Base-by-base conservation (phyloP, 2,329 filamentous ascomycete genomes). In the Trichoderma sp. region DNA sequence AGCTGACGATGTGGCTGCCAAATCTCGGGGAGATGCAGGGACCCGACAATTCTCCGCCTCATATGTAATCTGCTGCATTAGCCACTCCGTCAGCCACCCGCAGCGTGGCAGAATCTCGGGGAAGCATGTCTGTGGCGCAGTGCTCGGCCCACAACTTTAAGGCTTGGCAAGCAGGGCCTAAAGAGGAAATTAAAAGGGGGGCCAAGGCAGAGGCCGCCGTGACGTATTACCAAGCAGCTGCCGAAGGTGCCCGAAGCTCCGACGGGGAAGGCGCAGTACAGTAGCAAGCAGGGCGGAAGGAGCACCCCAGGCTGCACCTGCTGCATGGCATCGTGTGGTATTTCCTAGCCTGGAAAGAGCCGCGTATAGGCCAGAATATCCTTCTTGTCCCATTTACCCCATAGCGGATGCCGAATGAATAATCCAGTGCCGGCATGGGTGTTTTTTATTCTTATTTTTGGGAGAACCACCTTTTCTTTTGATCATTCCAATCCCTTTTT, bases 151-250 rank as follows among this genome's bases (percentile, higher is more conserved):
- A 54, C 32, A 18, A 28, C 28, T 51, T 18, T 28, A 18, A 18
- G 37, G n/a, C 16, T 24, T 56, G 37, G 52, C 39, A 49, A 34
- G 11, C 32, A 13, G 5, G 4, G 34, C 63, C 63, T 1, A 16
- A 58, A 49, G 2, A 11, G 30, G 63, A 5, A 51, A 32, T 11
- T 13, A 66, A 66, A 58, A 58, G 51, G 39, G 52, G 63, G 63
- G 39, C 32, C 34, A 43, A 34, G 28, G 43, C 37, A 66, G 63
- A 58, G 63, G 63, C 39, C 54, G 63, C 63, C 54, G 52, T 66
- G 63, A 66, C 63, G 63, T 66, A 66, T 66, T 66, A 66, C 63
- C 63, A 66, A 66, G 63, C 63, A 66, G 37, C 63, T 55, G 54
- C 63, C 63, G 63, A 66, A 66, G 52, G 54, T 59, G 63, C 63